These are phyloP conservation scores for Candolleomyces eurysporus DNA, from an alignment of 768 basidiomycete species.

Conservation along the genomic window DNA sequence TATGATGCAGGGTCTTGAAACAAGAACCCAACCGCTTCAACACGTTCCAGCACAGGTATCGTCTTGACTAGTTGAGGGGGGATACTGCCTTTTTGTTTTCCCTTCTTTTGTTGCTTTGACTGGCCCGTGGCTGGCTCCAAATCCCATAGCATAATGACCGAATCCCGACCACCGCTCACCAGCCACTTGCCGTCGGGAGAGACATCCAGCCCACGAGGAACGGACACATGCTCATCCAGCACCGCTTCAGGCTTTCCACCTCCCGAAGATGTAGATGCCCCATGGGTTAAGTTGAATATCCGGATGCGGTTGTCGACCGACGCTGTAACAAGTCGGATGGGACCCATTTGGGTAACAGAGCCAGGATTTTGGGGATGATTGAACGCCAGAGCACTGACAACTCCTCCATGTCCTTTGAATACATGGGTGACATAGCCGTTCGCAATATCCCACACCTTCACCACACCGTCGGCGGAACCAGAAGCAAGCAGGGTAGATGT, in stretches of 20 bases:
- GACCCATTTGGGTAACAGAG: constrained; percentile 40
- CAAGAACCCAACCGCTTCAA: constrained; percentile 83
- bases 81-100: constrained; percentile 49
- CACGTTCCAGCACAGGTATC: constrained; percentile 77
- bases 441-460: constrained; percentile 93
- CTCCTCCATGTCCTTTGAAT: constrained; percentile 97
- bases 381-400: constrained; percentile 88
- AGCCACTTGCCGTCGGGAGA: constrained; percentile 86
- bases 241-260: constrained; percentile 68
- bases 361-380: constrained; percentile 69
- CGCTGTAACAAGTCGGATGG: constrained; percentile 84
- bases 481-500: constrained; percentile 91
- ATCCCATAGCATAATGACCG: constrained; percentile 93
- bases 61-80: constrained; percentile 71
- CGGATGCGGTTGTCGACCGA: constrained; percentile 91
- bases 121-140: constrained; percentile 38
- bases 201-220: constrained; percentile 87
- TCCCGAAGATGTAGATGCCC: constrained; percentile 53
- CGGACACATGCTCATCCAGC: constrained; percentile 94
- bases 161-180: constrained; percentile 88
- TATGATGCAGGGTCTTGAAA: constrained; percentile 28
- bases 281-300: constrained; percentile 82
- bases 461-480: constrained; percentile 93
- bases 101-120: constrained; percentile 29
- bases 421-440: constrained; percentile 91